Conservation (phyloP, 306 rosid genomes). For the Cucurbita argyrosperma region DNA sequence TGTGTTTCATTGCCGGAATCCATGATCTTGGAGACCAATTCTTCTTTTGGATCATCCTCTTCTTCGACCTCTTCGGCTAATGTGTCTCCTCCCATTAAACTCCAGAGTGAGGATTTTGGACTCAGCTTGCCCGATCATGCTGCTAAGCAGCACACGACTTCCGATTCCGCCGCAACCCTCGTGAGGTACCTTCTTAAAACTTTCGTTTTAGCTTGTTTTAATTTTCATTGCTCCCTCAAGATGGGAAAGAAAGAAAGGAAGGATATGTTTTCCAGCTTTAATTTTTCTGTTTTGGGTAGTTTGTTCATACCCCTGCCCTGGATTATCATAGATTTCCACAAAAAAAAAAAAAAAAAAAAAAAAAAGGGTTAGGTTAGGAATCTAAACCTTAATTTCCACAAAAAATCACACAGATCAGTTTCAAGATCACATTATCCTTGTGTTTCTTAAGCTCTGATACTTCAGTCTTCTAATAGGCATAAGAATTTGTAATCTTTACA, state of each 20-base stretch:
- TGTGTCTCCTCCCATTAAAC: conserved; percentile 18
- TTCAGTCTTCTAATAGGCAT: neutral
- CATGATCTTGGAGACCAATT: conserved; percentile 31
- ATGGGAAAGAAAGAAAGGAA: neutral
- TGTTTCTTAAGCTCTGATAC: neutral
- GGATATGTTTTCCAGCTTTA: neutral
- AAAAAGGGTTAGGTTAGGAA: neutral
- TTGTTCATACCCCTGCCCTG: neutral
- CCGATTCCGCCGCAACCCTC: conserved; percentile 12
- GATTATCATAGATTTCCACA: neutral
- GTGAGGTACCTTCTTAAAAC: conserved; percentile 15
- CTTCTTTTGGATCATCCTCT: conserved; percentile 49
- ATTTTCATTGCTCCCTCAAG: neutral
- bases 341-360: too few species aligned
- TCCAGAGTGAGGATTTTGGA: conserved; percentile 17
- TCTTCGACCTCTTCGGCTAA: conserved; percentile 37
- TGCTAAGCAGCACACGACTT: conserved; percentile 1
- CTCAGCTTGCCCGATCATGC: conserved; percentile 9
- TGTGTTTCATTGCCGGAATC: conserved; percentile 22
- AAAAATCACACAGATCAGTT: neutral
- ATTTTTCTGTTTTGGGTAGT: neutral
- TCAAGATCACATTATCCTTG: neutral
- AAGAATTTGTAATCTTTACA: neutral
- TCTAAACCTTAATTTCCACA: neutral
- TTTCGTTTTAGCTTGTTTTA: neutral